Conservation (phyloP, 805 yeast genomes). For the Candida hispaniensis region DNA sequence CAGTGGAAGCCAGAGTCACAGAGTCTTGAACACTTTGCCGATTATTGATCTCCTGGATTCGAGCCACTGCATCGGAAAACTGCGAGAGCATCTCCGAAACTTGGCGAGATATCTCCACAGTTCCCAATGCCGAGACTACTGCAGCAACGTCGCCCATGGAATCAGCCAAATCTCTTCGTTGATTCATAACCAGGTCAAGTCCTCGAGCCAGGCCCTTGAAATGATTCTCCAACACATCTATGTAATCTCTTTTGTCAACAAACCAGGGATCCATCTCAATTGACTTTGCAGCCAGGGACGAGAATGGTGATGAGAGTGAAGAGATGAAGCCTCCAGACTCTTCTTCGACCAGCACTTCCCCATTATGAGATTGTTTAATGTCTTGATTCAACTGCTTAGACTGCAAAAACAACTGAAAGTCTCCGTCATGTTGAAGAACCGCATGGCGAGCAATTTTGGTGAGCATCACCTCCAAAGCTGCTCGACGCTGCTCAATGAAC, state of each 20-base stretch:
- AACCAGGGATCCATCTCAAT: conserved; percentile 75
- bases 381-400: conserved; percentile 59
- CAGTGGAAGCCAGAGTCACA: conserved; percentile 71
- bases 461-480: conserved; percentile 80
- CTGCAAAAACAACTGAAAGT: conserved; percentile 66
- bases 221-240: conserved; percentile 64
- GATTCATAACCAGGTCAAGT: conserved; percentile 60
- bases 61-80: conserved; percentile 61
- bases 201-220: conserved; percentile 56
- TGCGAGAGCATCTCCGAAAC: conserved; percentile 54
- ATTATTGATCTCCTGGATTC: conserved; percentile 62
- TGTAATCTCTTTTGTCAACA: conserved; percentile 51
- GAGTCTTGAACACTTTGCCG: conserved; percentile 77
- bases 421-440: conserved; percentile 55
- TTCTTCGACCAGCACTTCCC: conserved; percentile 14
- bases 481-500: conserved; percentile 76
- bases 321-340: conserved; percentile 44
- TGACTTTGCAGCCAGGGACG: conserved; percentile 57
- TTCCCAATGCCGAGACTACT: conserved; percentile 50
- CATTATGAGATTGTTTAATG: conserved; percentile 39
- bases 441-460: conserved; percentile 51
- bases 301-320: conserved; percentile 53
- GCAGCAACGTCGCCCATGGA: conserved; percentile 59
- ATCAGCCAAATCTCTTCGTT: conserved; percentile 60
- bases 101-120: conserved; percentile 59